Conservation (phyloP, 2,329 filamentous ascomycete species). For the Zasmidium citrigriseum region DNA sequence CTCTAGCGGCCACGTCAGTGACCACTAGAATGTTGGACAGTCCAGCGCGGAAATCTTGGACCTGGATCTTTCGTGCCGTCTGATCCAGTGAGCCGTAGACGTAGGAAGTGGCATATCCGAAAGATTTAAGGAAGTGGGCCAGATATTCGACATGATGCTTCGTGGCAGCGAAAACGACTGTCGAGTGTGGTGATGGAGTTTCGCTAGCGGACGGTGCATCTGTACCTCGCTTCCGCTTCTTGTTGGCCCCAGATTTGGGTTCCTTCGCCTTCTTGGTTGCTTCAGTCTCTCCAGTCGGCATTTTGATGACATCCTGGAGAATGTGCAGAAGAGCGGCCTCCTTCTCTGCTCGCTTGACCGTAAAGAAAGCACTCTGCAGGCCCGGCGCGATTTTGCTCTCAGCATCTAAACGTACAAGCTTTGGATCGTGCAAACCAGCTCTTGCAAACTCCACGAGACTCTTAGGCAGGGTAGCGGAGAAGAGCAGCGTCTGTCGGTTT, state of each 20-base stretch:
- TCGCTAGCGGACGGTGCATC: constrained; percentile 58
- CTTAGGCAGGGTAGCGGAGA: constrained; percentile 92
- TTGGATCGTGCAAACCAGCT: constrained; percentile 89
- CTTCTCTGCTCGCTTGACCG: constrained; percentile 88
- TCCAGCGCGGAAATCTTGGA: constrained; percentile 84
- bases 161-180: constrained; percentile 90
- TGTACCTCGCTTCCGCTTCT: constrained; percentile 71
- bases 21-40: constrained; percentile 89
- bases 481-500: constrained; percentile 85
- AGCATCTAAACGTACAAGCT: constrained; percentile 83
- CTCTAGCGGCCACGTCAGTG: constrained; percentile 92
- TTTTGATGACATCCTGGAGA: constrained; percentile 87
- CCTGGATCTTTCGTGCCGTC: constrained; percentile 86
- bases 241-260: constrained; percentile 51
- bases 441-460: constrained; percentile 94
- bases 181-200: constrained; percentile 84
- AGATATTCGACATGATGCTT: constrained; percentile 98
- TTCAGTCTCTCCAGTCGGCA: constrained; percentile 70
- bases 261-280: constrained; percentile 48
- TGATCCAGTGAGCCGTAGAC: constrained; percentile 95
- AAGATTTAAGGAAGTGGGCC: constrained; percentile 71
- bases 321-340: constrained; percentile 89
- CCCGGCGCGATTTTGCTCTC: constrained; percentile 97
- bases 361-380: constrained; percentile 93
- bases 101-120: constrained; percentile 88